Base-by-base conservation (phyloP, 2,329 filamentous ascomycete species). In the Claviceps pazoutovae region DNA sequence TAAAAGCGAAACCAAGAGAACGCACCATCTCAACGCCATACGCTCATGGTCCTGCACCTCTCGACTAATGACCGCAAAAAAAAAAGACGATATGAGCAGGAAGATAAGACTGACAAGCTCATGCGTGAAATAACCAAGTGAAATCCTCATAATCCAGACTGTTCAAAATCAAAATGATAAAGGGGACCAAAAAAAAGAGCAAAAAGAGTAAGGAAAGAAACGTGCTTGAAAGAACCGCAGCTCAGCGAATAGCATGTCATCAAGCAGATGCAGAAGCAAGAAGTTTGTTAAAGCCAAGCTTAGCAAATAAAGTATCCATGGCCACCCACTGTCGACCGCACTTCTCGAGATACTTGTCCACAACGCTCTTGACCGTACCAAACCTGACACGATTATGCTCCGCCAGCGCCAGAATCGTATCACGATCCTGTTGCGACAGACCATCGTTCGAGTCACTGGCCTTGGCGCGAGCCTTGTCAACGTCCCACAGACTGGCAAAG, bases 251-350 rank as follows among this genome's bases (percentile, higher is more conserved):
- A 30, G 7, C 16, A 45, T 17, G 6, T 7, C 43, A n/a, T 43
- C n/a, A 6, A 26, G 14, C 7, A 30, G 41, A 56, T 34, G 44
- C 52, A 14, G 50, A 49, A 14, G 53, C 53, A 50, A 61, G 36
- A 43, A 61, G 49, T 57, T 68, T 67, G 57, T 65, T 68, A 61
- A 81, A 79, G 9, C 80, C 80, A 42, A 84, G 61, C 66, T 82
- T 83, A 23, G 79, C 77, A 74, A 95, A 96, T 56, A 96, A 69
- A 57, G 75, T 83, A 67, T 93, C 88, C 90, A 95, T 96, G 58
- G 88, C 85, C 50, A 96, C 90, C 88, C 88, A 95, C 67, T 89
- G 86, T 59, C 88, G 74, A 26, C 90, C 90, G 67, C 89, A 95
- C 71, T 91, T 93, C 62, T 88, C 88, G 59, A 95, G 69, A 69